Evolutionary conservation across 1,139 yeast species (phyloP).

Genomic region (Sugiyamaella xylanicola): DNA sequence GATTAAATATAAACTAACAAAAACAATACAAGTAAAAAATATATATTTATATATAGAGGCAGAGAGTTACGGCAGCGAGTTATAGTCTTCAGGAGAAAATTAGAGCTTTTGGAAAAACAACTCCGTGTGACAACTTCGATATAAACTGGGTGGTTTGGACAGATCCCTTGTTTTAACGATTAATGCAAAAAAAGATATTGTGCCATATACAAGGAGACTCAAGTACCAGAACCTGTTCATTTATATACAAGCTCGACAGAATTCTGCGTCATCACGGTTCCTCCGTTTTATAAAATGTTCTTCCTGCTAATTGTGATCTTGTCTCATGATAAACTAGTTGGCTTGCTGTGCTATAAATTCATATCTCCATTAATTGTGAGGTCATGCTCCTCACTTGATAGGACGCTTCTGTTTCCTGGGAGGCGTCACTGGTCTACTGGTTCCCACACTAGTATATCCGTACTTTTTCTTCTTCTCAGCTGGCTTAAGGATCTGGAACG

Average conservation of each 20-base stretch:
- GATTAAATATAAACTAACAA: conserved; percentile 9
- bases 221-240: not conserved
- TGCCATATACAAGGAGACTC: not conserved
- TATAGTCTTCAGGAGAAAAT: not conserved
- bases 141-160: not conserved
- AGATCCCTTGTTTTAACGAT: not conserved
- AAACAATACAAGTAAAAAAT: conserved; percentile 7
- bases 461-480: conserved; percentile 91
- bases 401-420: conserved; percentile 65
- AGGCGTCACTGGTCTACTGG: conserved; percentile 59
- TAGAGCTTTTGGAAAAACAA: not conserved
- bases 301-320: not conserved
- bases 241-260: not conserved
- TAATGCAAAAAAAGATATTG: not conserved
- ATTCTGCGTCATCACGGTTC: not conserved
- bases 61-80: not conserved
- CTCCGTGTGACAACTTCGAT: not conserved
- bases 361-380: not conserved
- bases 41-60: conserved; percentile 16
- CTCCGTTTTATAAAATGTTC: not conserved
- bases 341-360: not conserved
- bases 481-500: conserved; percentile 96
- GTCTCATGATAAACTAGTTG: not conserved
- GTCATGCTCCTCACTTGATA: conserved; percentile 15
- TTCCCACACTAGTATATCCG: conserved; percentile 53